Conservation (phyloP, 306 rosid genomes). For the Astragalus membranaceus region DNA sequence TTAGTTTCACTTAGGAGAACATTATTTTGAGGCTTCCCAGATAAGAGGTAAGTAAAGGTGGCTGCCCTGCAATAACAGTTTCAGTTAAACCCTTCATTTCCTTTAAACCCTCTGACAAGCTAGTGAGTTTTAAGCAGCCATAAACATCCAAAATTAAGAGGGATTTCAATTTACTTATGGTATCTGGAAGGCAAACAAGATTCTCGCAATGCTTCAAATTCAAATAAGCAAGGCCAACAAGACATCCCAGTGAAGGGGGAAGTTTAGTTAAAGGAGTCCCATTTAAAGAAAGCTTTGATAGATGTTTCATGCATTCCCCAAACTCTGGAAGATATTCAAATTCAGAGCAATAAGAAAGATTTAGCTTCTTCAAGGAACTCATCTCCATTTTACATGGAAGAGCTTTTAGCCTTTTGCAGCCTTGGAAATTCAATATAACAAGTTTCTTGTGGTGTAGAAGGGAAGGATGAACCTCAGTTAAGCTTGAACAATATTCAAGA, state of each 20-base stretch:
- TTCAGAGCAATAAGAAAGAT: constrained; percentile 24
- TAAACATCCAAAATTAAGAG: constrained; percentile 22
- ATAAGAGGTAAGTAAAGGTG: constrained; percentile 17
- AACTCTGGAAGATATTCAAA: constrained; percentile 25
- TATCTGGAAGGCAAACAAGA: constrained; percentile 27
- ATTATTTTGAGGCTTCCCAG: background rate
- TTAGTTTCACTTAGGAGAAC: no score
- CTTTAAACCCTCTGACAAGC: constrained; percentile 13
- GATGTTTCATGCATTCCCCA: constrained; percentile 8
- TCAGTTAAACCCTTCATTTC: constrained; percentile 9
- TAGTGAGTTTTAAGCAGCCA: constrained; percentile 16
- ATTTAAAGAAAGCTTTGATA: constrained; percentile 10
- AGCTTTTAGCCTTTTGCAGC: no score
- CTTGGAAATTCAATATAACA: no score
- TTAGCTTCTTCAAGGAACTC: background rate
- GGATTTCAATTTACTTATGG: constrained; percentile 17
- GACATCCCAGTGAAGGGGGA: constrained; percentile 23
- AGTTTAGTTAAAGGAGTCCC: constrained; percentile 21
- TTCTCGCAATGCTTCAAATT: constrained; percentile 20
- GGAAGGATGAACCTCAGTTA: no score
- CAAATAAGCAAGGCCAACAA: constrained; percentile 18
- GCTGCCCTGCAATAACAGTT: background rate
- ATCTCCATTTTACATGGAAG: no score
- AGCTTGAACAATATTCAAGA: no score
- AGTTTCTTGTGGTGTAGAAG: no score